phyloP scores from a whole-genome alignment of 2,329 filamentous ascomycete genomes.

The Nemania sp. region DNA sequence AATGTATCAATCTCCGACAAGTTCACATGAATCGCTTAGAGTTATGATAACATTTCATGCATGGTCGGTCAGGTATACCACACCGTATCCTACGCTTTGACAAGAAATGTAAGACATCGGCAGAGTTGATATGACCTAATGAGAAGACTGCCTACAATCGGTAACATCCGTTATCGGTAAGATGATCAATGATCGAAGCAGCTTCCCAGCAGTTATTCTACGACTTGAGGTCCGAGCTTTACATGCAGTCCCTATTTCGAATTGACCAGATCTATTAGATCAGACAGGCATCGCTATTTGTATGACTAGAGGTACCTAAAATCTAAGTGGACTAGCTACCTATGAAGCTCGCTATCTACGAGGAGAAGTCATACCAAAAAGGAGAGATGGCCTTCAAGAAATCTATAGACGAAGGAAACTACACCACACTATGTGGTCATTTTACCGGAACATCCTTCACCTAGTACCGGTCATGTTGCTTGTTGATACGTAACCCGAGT shows the following conservation, averaged over 20 bases:
- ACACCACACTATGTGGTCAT: neutral
- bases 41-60: neutral
- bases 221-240: neutral
- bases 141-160: neutral
- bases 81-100: neutral
- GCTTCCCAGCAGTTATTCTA: neutral
- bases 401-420: neutral
- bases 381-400: neutral
- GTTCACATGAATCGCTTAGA: neutral
- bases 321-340: neutral
- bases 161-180: neutral
- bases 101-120: neutral
- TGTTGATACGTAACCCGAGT: conserved; percentile 49
- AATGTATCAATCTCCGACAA: neutral
- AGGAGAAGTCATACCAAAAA: conserved; percentile 1
- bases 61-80: conserved; percentile 1
- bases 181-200: neutral
- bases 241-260: neutral
- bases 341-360: neutral
- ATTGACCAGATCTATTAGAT: no score
- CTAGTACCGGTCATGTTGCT: conserved; percentile 36
- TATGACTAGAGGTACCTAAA: neutral
- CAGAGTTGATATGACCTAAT: conserved; percentile 19
- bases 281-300: no score
- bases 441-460: conserved; percentile 3